Percentiles rank a stretch among this genome's conserved stretches.
phyloP scores from a whole-genome alignment of 345 rosid species.

The Sonneratia caseolaris region DNA sequence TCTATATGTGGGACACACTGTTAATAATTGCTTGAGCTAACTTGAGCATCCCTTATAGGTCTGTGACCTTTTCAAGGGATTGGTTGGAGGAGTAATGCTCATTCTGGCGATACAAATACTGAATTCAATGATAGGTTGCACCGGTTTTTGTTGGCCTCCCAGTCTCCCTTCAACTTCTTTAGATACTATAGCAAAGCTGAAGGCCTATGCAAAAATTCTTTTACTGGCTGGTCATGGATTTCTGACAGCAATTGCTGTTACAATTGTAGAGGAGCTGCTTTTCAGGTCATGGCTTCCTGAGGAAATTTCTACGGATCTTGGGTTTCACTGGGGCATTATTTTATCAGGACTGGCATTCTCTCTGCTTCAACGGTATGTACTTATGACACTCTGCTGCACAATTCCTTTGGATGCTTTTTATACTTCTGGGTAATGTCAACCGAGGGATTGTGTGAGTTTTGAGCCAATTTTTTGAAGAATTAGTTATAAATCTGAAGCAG shows the following conservation, averaged over 20 bases:
- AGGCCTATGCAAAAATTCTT: constrained; percentile 31
- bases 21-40: neutral
- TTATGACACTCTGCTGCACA: neutral
- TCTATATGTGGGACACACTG: neutral
- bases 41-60: constrained; percentile 34
- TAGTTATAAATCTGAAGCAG: neutral
- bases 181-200: constrained; percentile 34
- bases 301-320: constrained; percentile 71
- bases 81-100: constrained; percentile 57
- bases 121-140: constrained; percentile 56
- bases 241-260: constrained; percentile 50
- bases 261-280: constrained; percentile 74
- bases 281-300: constrained; percentile 82
- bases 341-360: constrained; percentile 69
- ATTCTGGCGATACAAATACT: constrained; percentile 48
- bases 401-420: neutral
- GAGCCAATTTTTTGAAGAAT: neutral
- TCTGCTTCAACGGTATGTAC: constrained; percentile 59
- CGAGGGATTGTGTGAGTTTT: neutral
- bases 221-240: constrained; percentile 44
- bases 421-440: neutral
- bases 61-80: constrained; percentile 41
- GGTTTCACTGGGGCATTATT: constrained; percentile 61
- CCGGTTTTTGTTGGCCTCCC: constrained; percentile 54
- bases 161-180: constrained; percentile 35